Base-by-base conservation (phyloP, 805 yeast genomes). In the Saturnispora mendoncae region DNA sequence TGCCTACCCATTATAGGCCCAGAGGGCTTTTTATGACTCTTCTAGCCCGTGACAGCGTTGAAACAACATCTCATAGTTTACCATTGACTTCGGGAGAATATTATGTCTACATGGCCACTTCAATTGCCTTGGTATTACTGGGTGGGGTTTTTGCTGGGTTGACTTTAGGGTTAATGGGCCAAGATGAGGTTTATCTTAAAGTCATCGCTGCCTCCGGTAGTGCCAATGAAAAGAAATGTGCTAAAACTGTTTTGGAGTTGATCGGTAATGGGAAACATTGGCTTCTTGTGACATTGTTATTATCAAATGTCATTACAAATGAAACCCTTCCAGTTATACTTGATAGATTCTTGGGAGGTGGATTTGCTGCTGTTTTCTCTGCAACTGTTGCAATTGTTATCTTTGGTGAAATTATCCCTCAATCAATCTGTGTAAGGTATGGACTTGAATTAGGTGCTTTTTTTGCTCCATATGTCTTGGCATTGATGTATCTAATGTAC, bases 131-230 rank as follows among this genome's bases (percentile, higher is more conserved):
- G 19, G 94, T 84, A 1, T 53, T 85, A 27, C 66, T 82, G 4
- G 95, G 95, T 44, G 95, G 95, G 50, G 78, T 83, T n/a, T 85
- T 85, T 68, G 94, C 95, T 4, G 95, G 94, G 6, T 69, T 90
- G 33, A 92, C 98, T n/a, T 67, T 90, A 37, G 97, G 92, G 2
- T 71, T 90, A 9, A 90, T 90, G 98, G 97, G 97, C 51, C 97
- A 90, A 61, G 97, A 90, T 60, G 97, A 90, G 61, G 90, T 90
- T 19, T 85, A 88, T 54, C 69, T 90, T 46, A 90, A 85, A 61
- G 98, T 90, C 10, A 81, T 90, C 46, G 79, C 87, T 41, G 76
- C 82, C 35, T 76, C 87, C n/a, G 97, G 98, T n/a, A 78, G 80
- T 12, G 59, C 69, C 2, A 50, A 56, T 5, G 97, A 90, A 58